Evolutionary conservation across 1,139 yeast species (phyloP), one percentile per base, ranked within the genome.

Genomic region (Pichia sp.): DNA sequence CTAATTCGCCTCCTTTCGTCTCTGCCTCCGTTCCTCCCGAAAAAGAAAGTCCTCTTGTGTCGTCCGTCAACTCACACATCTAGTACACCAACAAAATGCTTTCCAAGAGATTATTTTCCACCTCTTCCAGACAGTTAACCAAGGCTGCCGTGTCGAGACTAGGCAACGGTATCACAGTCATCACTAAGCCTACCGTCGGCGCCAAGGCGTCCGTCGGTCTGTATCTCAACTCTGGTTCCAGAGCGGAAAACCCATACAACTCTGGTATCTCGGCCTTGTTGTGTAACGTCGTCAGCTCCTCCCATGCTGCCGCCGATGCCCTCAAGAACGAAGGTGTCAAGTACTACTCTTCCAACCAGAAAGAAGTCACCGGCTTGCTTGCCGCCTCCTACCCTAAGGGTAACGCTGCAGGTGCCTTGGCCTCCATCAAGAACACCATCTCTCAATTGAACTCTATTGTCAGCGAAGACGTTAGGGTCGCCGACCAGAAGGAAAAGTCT

Each of bases 211-310:
- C 89, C 43, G 76, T 86, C 61, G 93, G 93, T 71, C 72, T 86
- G 55, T 87, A 78, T 71, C 74, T 78, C 67, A 86, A 85, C 60
- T 87, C 90, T 53, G 95, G 95, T 69, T 83, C 92, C 53, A 78
- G 91, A 71, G 73, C 87, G 53, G 95, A 87, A 73, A 87, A 84
- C 73, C 78, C 87, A 53, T 85, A 82, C 79, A 84, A 83, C 75
- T 86, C 87, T 64, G 95, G 95, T 80, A 80, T 85, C 55, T 79
- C 92, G 54, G 81, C 87, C 59, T 74, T 87, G 66, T 75, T 84
- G 63, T 73, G 86, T 70, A 74, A 77, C 61, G 70, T 79, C 43
- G 75, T 85, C 68, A 67, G 69, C 42, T 72, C 75, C 38, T 67
- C 71, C 49, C 61, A 67, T 57, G 62, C 63, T 46, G 64, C 70